These are phyloP conservation scores for Botrytis elliptica DNA, from an alignment of 2,329 filamentous ascomycete species.

Conservation along the genomic window DNA sequence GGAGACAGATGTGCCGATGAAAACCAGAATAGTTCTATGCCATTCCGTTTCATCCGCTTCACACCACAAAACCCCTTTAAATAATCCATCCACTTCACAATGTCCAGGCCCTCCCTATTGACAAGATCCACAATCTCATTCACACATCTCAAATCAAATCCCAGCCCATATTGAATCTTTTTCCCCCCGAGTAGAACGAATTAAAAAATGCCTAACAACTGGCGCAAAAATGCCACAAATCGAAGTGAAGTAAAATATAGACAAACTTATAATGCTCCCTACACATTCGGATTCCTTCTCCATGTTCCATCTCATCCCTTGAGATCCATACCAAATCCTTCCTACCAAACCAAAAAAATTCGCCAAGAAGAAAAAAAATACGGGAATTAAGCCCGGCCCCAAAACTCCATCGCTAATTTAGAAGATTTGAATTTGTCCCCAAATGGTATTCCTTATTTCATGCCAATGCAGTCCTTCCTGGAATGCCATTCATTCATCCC, in stretches of 20 bases:
- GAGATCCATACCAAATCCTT: not conserved
- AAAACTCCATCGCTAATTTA: slow-evolving; percentile 18
- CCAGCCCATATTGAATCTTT: not conserved
- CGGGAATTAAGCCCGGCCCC: not conserved
- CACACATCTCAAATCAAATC: not conserved
- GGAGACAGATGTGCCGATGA: not conserved
- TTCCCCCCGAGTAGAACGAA: not conserved
- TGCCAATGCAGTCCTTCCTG: not conserved
- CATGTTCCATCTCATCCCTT: not conserved
- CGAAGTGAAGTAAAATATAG: slow-evolving; percentile 5
- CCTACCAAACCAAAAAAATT: not conserved
- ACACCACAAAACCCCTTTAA: not conserved
- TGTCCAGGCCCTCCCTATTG: not conserved
- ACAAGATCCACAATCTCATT: not conserved
- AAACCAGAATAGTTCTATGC: not conserved
- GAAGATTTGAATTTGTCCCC: not conserved
- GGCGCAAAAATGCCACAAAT: not conserved
- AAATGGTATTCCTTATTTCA: not conserved
- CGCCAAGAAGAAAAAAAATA: not conserved
- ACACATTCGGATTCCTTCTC: not conserved
- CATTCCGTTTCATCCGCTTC: not conserved
- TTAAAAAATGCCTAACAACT: not conserved
- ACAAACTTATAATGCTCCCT: not conserved
- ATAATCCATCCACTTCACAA: not conserved
- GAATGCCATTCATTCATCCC: slow-evolving; percentile 7